Evolutionary conservation across 176 grass and related monocot genomes (phyloP).

Genomic region (Triticum aestivum): DNA sequence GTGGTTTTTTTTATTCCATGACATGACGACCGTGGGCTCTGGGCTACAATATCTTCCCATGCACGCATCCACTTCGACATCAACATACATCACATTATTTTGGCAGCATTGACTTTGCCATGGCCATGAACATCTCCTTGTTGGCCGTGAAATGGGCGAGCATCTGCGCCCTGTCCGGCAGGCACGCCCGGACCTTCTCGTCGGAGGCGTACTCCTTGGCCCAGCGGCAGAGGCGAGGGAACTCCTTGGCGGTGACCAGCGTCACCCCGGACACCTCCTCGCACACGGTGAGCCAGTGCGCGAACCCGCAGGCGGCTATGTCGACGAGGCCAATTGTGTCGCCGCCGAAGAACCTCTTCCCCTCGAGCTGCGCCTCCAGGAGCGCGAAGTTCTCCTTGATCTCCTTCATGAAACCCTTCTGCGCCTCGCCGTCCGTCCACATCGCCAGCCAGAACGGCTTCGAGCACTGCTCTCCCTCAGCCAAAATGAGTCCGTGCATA

Average conservation of each 20-base stretch:
- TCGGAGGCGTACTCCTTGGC: background rate
- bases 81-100: background rate
- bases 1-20: background rate
- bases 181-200: slow-evolving; percentile 17
- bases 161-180: slow-evolving; percentile 30
- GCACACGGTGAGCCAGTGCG: slow-evolving; percentile 32
- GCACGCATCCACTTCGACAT: background rate
- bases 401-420: slow-evolving; percentile 19
- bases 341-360: slow-evolving; percentile 56
- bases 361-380: slow-evolving; percentile 38
- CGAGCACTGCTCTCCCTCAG: background rate
- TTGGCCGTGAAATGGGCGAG: slow-evolving; percentile 3
- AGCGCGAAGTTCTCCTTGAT: slow-evolving; percentile 37
- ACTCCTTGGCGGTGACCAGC: slow-evolving; percentile 18
- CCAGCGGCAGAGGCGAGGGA: slow-evolving; percentile 41
- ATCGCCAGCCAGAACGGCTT: slow-evolving; percentile 20
- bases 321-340: slow-evolving; percentile 40
- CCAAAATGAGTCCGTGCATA: background rate
- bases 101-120: background rate
- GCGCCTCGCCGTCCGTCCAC: slow-evolving; percentile 41
- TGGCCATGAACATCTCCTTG: slow-evolving; percentile 12
- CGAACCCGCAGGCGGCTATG: slow-evolving; percentile 2
- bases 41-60: background rate
- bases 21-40: background rate
- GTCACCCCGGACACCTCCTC: slow-evolving; percentile 44